A percentile compares a stretch with the other conserved stretches of the same genome.
Conservation (phyloP, 1,284 basidiomycete species). For the Cutaneotrichosporon sp. region DNA sequence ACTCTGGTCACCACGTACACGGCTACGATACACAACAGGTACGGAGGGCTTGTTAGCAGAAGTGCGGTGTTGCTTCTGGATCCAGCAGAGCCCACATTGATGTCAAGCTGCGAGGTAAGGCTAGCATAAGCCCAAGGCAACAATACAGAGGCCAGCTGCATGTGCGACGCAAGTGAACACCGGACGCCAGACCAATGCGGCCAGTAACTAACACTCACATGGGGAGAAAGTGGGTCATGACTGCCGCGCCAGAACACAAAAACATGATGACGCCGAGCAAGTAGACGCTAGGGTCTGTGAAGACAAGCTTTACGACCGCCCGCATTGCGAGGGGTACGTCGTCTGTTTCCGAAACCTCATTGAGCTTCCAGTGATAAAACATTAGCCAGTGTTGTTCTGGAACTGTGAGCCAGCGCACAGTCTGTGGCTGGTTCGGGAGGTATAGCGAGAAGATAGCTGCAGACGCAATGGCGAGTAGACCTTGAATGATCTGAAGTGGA, state of each 20-base stretch:
- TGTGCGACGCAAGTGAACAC: slow-evolving; percentile 25
- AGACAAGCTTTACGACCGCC: slow-evolving; percentile 24
- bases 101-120: too few relatives aligned
- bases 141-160: too few relatives aligned
- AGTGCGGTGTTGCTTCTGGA: too few relatives aligned
- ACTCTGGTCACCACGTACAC: slow-evolving; percentile 38
- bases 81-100: too few relatives aligned
- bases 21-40: slow-evolving; percentile 35
- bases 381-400: slow-evolving; percentile 34
- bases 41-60: slow-evolving; percentile 36
- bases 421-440: slow-evolving; percentile 40
- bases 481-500: slow-evolving; percentile 22
- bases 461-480: slow-evolving; percentile 28
- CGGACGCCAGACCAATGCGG: too few relatives aligned
- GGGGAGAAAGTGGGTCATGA: slow-evolving; percentile 45
- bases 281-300: slow-evolving; percentile 39
- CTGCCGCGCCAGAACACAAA: slow-evolving; percentile 29
- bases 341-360: slow-evolving; percentile 30
- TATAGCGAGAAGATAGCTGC: slow-evolving; percentile 30
- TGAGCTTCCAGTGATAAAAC: slow-evolving; percentile 38
- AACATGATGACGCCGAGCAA: slow-evolving; percentile 25
- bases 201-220: slow-evolving; percentile 1
- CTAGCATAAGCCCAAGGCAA: too few relatives aligned
- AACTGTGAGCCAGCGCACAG: slow-evolving; percentile 31
- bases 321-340: slow-evolving; percentile 25